phyloP scores from a whole-genome alignment of 164 flowering plant species.

The Vitis rotundifolia region DNA sequence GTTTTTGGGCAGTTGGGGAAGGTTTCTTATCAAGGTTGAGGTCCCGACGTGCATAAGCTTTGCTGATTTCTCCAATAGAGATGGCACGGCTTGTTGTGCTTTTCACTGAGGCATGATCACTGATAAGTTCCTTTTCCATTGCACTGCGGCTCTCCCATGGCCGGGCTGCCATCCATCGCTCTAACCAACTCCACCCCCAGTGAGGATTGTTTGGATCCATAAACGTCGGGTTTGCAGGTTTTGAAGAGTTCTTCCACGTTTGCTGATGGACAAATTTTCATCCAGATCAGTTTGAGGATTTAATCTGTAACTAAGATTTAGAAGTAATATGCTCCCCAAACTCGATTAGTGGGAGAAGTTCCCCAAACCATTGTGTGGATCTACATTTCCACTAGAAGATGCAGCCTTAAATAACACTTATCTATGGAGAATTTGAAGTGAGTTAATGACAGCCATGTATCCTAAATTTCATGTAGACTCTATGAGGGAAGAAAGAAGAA shows the following conservation, averaged over 20 bases:
- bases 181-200: conserved; percentile 91
- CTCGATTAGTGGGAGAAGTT: background rate
- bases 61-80: conserved; percentile 44
- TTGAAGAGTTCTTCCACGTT: conserved; percentile 49
- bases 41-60: conserved; percentile 40
- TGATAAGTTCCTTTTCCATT: conserved; percentile 34
- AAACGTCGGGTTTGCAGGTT: conserved; percentile 49
- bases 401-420: background rate
- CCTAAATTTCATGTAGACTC: background rate
- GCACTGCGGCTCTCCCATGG: conserved; percentile 67
- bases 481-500: background rate
- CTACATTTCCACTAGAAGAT: background rate
- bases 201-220: conserved; percentile 73
- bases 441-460: background rate
- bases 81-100: conserved; percentile 39
- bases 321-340: background rate
- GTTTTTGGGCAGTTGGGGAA: conserved; percentile 37
- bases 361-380: background rate
- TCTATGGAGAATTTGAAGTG: background rate
- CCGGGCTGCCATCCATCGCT: conserved; percentile 79
- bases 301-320: no score
- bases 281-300: background rate
- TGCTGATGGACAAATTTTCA: conserved; percentile 33
- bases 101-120: conserved; percentile 47
- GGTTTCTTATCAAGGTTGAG: conserved; percentile 38